These are phyloP conservation scores for Pseudonitzschia pungens DNA, from an alignment of 108 stramenopile species.

Conservation along the genomic window DNA sequence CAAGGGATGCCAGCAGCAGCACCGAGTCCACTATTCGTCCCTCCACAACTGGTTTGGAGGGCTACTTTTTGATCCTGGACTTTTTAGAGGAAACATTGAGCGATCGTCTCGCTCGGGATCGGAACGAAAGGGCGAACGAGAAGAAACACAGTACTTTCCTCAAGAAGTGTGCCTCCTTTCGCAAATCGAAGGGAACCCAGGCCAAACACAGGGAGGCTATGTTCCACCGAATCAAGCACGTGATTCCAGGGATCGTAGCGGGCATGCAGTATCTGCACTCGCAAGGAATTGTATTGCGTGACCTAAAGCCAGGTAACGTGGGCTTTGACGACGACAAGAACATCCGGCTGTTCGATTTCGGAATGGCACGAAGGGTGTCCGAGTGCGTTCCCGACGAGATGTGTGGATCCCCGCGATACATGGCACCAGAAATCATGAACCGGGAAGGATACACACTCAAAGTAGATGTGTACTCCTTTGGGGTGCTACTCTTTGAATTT, in stretches of 20 bases:
- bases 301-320: conserved; percentile 41
- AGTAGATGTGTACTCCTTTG: conserved; percentile 78
- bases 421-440: conserved; percentile 58
- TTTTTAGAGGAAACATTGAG: conserved; percentile 18
- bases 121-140: neutral
- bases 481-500: conserved; percentile 66
- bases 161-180: no score
- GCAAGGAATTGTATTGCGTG: conserved; percentile 24
- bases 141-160: neutral
- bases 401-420: conserved; percentile 51
- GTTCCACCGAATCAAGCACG: conserved; percentile 12
- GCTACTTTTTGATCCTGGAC: conserved; percentile 27
- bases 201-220: neutral
- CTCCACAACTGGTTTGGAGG: neutral
- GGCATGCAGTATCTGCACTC: conserved; percentile 29
- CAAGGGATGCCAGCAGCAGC: conserved; percentile 43
- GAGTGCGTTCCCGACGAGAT: conserved; percentile 22
- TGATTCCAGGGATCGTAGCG: conserved; percentile 18
- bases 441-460: conserved; percentile 52
- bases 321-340: conserved; percentile 41
- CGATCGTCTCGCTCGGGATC: conserved; percentile 19
- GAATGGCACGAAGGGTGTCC: conserved; percentile 41
- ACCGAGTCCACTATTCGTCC: neutral
- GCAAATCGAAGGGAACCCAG: neutral
- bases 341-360: conserved; percentile 66